These are phyloP conservation scores for Alternaria incomplexa DNA, from an alignment of 2,329 filamentous ascomycete species.

Conservation along the genomic window DNA sequence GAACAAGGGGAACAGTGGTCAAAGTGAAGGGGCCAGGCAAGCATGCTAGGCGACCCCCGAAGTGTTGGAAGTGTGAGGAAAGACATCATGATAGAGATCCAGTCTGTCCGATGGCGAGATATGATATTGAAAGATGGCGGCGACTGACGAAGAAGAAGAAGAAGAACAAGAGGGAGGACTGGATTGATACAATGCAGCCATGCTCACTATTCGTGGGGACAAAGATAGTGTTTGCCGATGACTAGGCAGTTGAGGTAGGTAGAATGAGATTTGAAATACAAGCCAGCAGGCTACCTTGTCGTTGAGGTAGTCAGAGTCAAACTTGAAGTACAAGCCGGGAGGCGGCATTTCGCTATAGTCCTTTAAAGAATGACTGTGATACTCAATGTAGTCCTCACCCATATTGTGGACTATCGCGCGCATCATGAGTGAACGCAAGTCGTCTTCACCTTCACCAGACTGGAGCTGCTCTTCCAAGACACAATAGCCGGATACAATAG, in stretches of 20 bases:
- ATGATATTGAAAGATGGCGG: slow-evolving; percentile 5
- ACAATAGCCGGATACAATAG: slow-evolving; percentile 1
- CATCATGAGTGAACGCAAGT: neutral
- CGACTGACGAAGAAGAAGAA: slow-evolving; percentile 13
- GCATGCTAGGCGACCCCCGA: slow-evolving; percentile 1
- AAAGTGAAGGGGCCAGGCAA: neutral
- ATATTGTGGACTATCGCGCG: neutral
- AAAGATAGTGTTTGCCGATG: slow-evolving; percentile 11
- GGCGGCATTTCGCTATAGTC: neutral
- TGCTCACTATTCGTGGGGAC: neutral
- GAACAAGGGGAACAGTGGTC: neutral
- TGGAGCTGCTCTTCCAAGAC: neutral
- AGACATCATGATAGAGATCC: slow-evolving; percentile 12
- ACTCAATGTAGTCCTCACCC: neutral
- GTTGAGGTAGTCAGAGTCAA: neutral
- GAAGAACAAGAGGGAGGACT: neutral
- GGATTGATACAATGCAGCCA: neutral
- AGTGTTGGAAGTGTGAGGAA: slow-evolving; percentile 22
- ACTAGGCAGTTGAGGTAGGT: neutral
- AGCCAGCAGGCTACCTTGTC: neutral
- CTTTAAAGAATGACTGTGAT: neutral
- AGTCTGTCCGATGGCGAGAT: slow-evolving; percentile 12
- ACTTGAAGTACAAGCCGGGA: neutral
- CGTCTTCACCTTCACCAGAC: neutral
- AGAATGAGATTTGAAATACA: too few relatives aligned